A percentile compares a stretch with the other conserved stretches of the same genome.
phyloP scores from a whole-genome alignment of 768 basidiomycete genomes.

The Hirschioporus abietinus region DNA sequence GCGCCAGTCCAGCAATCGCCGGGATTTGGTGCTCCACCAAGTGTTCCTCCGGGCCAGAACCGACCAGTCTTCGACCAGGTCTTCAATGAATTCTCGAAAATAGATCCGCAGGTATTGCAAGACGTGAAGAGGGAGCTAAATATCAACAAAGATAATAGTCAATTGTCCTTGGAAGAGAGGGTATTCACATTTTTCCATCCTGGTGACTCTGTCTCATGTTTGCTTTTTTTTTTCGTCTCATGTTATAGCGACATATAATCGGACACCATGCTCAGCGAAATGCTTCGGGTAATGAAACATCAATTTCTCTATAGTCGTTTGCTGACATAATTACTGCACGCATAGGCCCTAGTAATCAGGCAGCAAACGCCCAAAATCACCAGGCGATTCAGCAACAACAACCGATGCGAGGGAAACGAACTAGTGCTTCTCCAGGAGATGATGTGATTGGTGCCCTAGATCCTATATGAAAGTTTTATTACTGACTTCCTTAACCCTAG shows the following conservation, averaged over 20 bases:
- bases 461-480: background rate
- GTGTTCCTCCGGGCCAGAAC: background rate
- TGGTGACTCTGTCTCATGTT: background rate
- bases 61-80: background rate
- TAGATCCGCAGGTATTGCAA: background rate
- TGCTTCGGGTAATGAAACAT: background rate
- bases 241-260: background rate
- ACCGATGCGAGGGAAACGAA: background rate
- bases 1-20: background rate
- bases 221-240: background rate
- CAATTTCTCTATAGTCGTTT: background rate
- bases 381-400: background rate
- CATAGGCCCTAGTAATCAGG: background rate
- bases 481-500: background rate
- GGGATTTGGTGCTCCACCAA: background rate
- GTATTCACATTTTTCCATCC: background rate
- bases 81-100: background rate
- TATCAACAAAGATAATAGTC: background rate
- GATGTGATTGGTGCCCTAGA: background rate
- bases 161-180: background rate
- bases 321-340: background rate
- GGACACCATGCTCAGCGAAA: background rate
- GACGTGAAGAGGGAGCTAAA: background rate
- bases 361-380: background rate
- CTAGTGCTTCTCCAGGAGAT: background rate